phyloP scores from a whole-genome alignment of 495 filamentous ascomycete species.

The Xylaria venustula region DNA sequence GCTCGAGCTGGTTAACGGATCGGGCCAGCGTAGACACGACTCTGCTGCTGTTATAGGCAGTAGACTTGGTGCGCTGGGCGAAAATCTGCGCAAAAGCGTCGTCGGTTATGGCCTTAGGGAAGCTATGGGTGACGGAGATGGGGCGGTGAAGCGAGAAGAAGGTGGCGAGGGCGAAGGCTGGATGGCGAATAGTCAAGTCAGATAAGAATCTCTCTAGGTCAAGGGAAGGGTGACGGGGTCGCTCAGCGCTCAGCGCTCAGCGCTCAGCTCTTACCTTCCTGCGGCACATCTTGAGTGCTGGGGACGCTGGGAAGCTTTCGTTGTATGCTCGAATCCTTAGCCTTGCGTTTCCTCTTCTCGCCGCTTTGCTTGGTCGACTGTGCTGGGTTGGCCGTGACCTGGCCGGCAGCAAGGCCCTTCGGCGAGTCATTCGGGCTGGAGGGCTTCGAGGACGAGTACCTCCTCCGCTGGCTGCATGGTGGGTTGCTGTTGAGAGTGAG shows the following conservation, averaged over 20 bases:
- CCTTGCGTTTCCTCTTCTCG: constrained; percentile 48
- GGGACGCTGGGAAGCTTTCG: constrained; percentile 63
- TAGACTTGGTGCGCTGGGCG: constrained; percentile 51
- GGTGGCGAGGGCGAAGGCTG: constrained; percentile 81
- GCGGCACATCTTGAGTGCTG: constrained; percentile 73
- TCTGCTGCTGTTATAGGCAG: constrained; percentile 59
- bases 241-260: too few relatives aligned
- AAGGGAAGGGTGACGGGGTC: too few relatives aligned
- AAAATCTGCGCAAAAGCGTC: constrained; percentile 83
- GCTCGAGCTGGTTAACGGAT: constrained; percentile 70
- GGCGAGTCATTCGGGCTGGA: constrained; percentile 54
- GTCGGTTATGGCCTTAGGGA: constrained; percentile 68
- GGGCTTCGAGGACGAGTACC: constrained; percentile 58
- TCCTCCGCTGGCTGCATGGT: constrained; percentile 40
- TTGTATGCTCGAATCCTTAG: constrained; percentile 31
- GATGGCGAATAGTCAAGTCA: constrained; percentile 2
- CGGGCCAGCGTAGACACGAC: constrained; percentile 77
- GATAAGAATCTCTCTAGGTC: constrained; percentile 10
- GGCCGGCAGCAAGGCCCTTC: constrained; percentile 43
- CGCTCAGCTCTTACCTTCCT: too few relatives aligned
- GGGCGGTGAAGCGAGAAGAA: constrained; percentile 97
- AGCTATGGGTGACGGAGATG: constrained; percentile 78
- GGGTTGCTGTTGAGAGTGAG: constrained; percentile 38
- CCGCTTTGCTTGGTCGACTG: constrained; percentile 37
- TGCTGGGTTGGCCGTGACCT: constrained; percentile 37